These are phyloP conservation scores for Beauveria caledonica DNA, from an alignment of 2,329 filamentous ascomycete genomes.

Conservation along the genomic window DNA sequence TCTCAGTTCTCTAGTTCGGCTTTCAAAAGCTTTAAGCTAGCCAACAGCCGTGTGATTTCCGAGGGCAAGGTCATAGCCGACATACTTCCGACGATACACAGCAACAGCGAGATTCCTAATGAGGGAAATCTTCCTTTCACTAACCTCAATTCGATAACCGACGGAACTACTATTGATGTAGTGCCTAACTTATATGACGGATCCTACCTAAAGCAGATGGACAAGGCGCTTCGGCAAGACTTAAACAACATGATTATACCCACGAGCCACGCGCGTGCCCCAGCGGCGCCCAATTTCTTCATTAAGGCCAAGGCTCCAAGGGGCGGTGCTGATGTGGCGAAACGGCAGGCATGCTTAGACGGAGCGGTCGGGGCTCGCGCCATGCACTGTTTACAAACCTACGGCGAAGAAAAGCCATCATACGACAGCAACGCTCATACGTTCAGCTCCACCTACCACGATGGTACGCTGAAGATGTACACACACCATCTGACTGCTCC, in stretches of 20 bases:
- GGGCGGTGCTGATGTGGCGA: constrained; percentile 19
- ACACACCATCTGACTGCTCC: constrained; percentile 28
- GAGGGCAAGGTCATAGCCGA: constrained; percentile 26
- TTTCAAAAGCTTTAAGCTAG: constrained; percentile 22
- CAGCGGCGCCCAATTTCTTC: constrained; percentile 33
- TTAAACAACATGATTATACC: background rate
- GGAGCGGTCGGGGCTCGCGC: constrained; percentile 28
- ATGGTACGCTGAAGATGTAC: constrained; percentile 29
- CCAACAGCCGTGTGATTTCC: constrained; percentile 22
- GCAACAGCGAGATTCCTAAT: background rate
- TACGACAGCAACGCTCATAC: constrained; percentile 33
- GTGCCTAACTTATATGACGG: constrained; percentile 28
- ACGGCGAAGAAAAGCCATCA: constrained; percentile 20
- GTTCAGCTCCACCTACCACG: constrained; percentile 30
- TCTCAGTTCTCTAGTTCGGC: constrained; percentile 24
- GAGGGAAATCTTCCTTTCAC: background rate
- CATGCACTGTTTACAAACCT: constrained; percentile 30
- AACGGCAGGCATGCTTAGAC: constrained; percentile 28
- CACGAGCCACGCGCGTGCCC: constrained; percentile 9
- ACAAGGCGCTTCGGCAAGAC: constrained; percentile 12
- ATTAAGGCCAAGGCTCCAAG: constrained; percentile 30
- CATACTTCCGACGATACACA: constrained; percentile 25
- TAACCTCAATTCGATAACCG: constrained; percentile 28
- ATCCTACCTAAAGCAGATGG: constrained; percentile 19
- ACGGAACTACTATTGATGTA: constrained; percentile 20